Conservation (phyloP, 495 filamentous ascomycete genomes). For the Elasticomyces elasticus region DNA sequence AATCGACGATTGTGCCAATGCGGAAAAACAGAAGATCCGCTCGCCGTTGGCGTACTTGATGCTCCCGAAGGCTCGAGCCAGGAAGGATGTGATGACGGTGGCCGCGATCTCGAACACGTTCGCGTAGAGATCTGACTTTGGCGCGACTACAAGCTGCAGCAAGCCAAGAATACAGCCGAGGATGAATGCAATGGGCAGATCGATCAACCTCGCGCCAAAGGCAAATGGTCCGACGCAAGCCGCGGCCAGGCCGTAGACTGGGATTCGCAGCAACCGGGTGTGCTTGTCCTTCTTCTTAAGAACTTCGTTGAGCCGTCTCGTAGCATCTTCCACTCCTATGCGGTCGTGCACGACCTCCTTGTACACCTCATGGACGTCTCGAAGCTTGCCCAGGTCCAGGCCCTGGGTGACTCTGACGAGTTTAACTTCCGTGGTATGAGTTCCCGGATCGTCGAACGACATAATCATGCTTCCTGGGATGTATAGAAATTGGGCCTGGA, state of each 20-base stretch:
- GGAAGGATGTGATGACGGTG: conserved; percentile 78
- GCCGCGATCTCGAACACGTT: conserved; percentile 91
- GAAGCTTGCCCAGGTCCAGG: conserved; percentile 72
- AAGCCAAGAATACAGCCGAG: conserved; percentile 75
- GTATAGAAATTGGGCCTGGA: conserved; percentile 86
- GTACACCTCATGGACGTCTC: conserved; percentile 81
- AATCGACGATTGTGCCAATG: conserved; percentile 81
- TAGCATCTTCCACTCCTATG: conserved; percentile 78
- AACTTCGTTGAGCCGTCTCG: conserved; percentile 54
- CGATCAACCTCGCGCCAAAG: conserved; percentile 76
- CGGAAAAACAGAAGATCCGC: conserved; percentile 78
- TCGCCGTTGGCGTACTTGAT: conserved; percentile 50
- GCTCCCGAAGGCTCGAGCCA: conserved; percentile 79
- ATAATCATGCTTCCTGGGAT: conserved; percentile 94
- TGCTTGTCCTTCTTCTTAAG: conserved; percentile 54
- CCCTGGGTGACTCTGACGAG: conserved; percentile 68
- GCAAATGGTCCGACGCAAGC: conserved; percentile 78
- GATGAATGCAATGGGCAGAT: conserved; percentile 77
- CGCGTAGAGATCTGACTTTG: conserved; percentile 66
- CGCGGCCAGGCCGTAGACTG: conserved; percentile 76
- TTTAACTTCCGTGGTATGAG: conserved; percentile 88
- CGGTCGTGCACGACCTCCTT: conserved; percentile 88
- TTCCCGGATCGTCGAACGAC: conserved; percentile 80
- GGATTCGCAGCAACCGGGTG: conserved; percentile 58
- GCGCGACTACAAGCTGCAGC: conserved; percentile 70